phyloP scores from a whole-genome alignment of 768 basidiomycete species.

The Russula sp. region DNA sequence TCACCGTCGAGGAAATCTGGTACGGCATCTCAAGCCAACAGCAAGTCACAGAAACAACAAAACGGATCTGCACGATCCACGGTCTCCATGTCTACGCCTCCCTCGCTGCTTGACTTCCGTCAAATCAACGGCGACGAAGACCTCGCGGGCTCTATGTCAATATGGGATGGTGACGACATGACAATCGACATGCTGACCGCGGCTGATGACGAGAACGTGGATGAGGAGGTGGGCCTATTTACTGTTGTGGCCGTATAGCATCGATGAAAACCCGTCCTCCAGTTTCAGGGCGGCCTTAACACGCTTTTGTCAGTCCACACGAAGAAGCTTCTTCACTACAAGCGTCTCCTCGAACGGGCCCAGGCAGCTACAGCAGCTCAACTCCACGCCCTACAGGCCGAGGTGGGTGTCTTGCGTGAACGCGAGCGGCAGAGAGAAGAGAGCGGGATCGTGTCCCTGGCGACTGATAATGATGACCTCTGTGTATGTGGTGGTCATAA shows the following conservation, averaged over 20 bases:
- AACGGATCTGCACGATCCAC: constrained; percentile 20
- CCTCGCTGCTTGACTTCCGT: constrained; percentile 20
- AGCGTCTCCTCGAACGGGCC: constrained; percentile 71
- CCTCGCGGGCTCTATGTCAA: constrained; percentile 30
- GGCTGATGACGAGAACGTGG: constrained; percentile 51
- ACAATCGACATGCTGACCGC: constrained; percentile 67
- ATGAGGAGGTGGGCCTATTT: constrained; percentile 53
- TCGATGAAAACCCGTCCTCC: constrained; percentile 3
- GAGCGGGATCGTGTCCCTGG: constrained; percentile 19
- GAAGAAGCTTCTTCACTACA: constrained; percentile 63
- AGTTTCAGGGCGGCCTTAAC: constrained; percentile 44
- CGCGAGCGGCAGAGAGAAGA: constrained; percentile 31
- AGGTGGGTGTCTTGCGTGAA: constrained; percentile 60
- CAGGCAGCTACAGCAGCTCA: constrained; percentile 77
- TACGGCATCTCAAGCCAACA: constrained; percentile 26
- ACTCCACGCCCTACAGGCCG: constrained; percentile 79
- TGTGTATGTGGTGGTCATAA: constrained; percentile 57
- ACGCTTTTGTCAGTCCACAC: constrained; percentile 39
- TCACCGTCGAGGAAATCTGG: constrained; percentile 22
- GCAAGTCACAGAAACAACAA: constrained; percentile 26
- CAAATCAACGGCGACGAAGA: constrained; percentile 27
- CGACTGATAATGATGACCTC: constrained; percentile 29
- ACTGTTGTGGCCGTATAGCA: background rate
- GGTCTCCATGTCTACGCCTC: constrained; percentile 10
- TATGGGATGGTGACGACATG: constrained; percentile 54